These are phyloP conservation scores for Plasmodium vinckei DNA, from an alignment of 169 alveolate genomes.

Conservation along the genomic window DNA sequence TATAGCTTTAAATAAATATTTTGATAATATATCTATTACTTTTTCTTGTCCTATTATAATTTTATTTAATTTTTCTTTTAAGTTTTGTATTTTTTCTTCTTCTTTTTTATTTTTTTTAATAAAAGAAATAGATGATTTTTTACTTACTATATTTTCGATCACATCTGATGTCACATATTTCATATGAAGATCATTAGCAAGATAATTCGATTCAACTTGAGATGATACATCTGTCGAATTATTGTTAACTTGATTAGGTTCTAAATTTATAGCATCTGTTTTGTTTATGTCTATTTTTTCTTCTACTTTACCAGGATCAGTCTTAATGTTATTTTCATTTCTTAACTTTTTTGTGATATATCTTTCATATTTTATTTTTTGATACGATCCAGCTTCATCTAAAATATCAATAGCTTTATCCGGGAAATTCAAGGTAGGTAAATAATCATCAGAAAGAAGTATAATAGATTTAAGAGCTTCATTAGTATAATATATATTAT, in stretches of 20 bases:
- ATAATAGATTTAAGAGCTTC: conserved; percentile 82
- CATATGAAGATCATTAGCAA: conserved; percentile 46
- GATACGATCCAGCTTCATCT: conserved; percentile 91
- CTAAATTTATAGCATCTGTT: neutral
- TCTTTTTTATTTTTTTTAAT: conserved; percentile 66
- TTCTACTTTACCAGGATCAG: neutral
- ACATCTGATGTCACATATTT: conserved; percentile 76
- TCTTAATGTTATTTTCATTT: neutral
- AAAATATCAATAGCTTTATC: conserved; percentile 90
- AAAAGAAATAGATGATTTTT: conserved; percentile 45
- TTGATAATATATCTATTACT: conserved; percentile 63
- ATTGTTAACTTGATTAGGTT: neutral
- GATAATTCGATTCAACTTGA: neutral
- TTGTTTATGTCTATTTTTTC: neutral
- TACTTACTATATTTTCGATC: conserved; percentile 72
- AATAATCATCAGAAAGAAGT: conserved; percentile 78
- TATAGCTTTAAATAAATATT: conserved; percentile 84
- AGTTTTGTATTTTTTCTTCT: conserved; percentile 59
- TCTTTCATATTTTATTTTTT: conserved; percentile 82
- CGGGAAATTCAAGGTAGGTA: conserved; percentile 86
- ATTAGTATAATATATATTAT: conserved; percentile 85
- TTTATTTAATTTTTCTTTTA: conserved; percentile 76
- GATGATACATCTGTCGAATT: neutral
- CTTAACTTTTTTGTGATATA: conserved; percentile 26
- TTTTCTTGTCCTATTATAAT: conserved; percentile 75